A percentile compares a stretch with the other conserved stretches of the same genome.
Conservation (phyloP, 345 rosid species). For the Heritiera fomes region DNA sequence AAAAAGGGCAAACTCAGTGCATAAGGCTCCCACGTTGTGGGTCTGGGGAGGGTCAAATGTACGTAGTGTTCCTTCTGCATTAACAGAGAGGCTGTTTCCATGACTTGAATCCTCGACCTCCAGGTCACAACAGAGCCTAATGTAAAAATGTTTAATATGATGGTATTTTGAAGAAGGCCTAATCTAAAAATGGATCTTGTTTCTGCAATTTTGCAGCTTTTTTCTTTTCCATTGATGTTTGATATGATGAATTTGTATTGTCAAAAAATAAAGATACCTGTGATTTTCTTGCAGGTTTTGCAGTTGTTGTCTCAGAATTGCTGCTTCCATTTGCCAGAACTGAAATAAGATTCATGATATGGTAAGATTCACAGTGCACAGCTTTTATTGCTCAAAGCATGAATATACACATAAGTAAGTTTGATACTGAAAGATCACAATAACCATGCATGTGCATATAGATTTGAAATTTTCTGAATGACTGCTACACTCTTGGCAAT, state of each 20-base stretch:
- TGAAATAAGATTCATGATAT: conserved; percentile 28
- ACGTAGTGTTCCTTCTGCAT: too few species aligned
- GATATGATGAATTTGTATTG: not conserved
- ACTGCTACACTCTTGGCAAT: not conserved
- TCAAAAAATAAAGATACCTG: conserved; percentile 45
- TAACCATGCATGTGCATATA: not conserved
- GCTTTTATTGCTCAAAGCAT: not conserved
- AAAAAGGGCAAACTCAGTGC: too few species aligned
- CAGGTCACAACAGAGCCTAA: too few species aligned
- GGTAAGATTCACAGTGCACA: not conserved
- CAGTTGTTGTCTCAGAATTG: conserved; percentile 67
- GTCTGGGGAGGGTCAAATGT: too few species aligned
- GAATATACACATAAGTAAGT: not conserved
- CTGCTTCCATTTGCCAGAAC: conserved; percentile 89
- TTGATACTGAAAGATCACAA: not conserved
- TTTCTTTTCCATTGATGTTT: not conserved
- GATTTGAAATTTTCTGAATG: conserved; percentile 5
- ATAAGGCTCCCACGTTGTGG: too few species aligned
- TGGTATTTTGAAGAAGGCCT: not conserved
- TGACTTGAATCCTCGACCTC: too few species aligned
- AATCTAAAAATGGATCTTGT: conserved; percentile 1
- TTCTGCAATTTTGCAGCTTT: not conserved
- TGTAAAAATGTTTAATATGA: too few species aligned
- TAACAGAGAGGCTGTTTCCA: too few species aligned
- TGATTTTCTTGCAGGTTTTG: conserved; percentile 77